Percentiles rank a stretch among this genome's conserved stretches.
These are phyloP conservation scores for Termitomyces eurrhizus DNA, from an alignment of 768 basidiomycete species.

Conservation along the genomic window DNA sequence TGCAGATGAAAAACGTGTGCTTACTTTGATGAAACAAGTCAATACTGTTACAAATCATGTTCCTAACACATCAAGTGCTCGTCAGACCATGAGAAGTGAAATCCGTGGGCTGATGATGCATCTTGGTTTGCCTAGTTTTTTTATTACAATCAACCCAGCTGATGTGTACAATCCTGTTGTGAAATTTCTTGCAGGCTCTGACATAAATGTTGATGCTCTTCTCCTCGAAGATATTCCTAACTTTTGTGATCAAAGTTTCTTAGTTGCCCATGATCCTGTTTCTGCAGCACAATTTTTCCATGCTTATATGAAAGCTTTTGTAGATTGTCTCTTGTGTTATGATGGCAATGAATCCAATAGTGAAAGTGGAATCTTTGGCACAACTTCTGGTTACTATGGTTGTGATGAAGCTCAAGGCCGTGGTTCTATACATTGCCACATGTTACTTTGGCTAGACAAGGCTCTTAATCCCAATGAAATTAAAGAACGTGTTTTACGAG, in stretches of 20 bases:
- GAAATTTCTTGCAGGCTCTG: constrained; percentile 30
- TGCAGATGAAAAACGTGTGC: too few species aligned
- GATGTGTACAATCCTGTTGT: constrained; percentile 40
- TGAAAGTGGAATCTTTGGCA: constrained; percentile 28
- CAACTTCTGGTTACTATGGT: constrained; percentile 33
- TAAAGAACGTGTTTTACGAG: constrained; percentile 2
- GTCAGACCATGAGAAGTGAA: constrained; percentile 30
- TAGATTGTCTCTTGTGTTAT: too few species aligned
- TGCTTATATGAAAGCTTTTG: too few species aligned
- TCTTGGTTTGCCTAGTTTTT: constrained; percentile 37
- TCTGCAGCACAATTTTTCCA: too few species aligned
- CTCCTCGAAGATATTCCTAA: constrained; percentile 22
- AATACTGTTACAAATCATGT: too few species aligned
- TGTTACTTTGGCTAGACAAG: constrained; percentile 31
- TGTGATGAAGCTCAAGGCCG: constrained; percentile 30
- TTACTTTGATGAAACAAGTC: too few species aligned
- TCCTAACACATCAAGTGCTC: too few species aligned
- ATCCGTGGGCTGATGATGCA: constrained; percentile 30
- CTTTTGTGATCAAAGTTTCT: constrained; percentile 26
- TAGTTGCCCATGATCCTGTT: constrained; percentile 23
- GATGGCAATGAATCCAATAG: constrained; percentile 1
- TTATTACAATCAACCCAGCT: constrained; percentile 12
- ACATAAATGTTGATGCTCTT: constrained; percentile 32
- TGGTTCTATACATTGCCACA: constrained; percentile 35
- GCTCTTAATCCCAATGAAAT: constrained; percentile 22